Evolutionary conservation across 352 stramenopile species (phyloP), one percentile per base, ranked within the genome.

Genomic region (Thraustotheca clavata): DNA sequence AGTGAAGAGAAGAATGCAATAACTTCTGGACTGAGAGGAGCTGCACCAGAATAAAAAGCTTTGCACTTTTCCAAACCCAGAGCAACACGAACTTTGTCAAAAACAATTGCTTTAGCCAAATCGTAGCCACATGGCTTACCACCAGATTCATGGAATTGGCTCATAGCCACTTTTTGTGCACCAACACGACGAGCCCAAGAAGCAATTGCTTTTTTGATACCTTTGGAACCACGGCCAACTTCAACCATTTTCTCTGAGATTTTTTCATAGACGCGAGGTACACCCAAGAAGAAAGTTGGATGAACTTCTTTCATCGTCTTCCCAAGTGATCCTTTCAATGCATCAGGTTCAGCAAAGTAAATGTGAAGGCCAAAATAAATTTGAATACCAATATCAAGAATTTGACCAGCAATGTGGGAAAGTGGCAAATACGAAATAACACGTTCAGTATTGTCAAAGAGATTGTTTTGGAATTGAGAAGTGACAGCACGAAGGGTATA

Each of bases 401-500:
- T 61, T 67, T 87, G 73, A 11, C 68, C 80, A 24, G 79, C 77
- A 49, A 78, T 71, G 73, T 97, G 89, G 20, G 86, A 96, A 67
- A 96, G 81, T 14, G 89, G 89, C 60, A 97, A 67, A 75, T 89
- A 97, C 65, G 77, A 91, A 32, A 97, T 76, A n/a, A 94, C 71
- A 29, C 85, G 80, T 61, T 96, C 76, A 4, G 67, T 63, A 68
- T 88, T 89, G 71, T 70, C 57, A 49, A 94, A 80, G 50, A 85
- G 83, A 65, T 84, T 77, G 49, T 67, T 68, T 59, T 85, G 76
- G 40, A 94, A 74, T 74, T 85, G 83, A 26, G 54, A 62, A 2
- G 84, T 62, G 50, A 95, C 84, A 47, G 73, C 80, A 36, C 70
- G 57, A 48, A 89, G 83, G 22, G 82, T 94, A 81, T 81, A 71